Evolutionary conservation across 139 green algal genomes (phyloP).

Genomic region (Ulvella scutata): DNA sequence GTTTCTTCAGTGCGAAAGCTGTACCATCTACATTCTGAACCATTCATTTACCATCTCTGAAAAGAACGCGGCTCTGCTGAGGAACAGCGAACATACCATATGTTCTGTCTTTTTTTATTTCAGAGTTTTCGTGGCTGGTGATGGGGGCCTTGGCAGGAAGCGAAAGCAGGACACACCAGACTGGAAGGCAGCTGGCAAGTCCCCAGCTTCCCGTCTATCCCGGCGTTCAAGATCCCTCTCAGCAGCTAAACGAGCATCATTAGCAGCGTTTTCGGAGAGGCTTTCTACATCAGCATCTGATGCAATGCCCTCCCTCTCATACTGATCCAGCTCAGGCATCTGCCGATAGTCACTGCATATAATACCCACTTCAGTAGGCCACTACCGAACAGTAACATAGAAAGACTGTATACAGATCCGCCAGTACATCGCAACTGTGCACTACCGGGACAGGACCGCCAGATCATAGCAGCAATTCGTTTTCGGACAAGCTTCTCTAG

Average conservation of each 20-base stretch:
- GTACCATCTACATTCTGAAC: too few relatives aligned
- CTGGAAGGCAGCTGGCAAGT: conserved; percentile 41
- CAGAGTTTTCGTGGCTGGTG: too few relatives aligned
- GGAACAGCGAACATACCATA: too few relatives aligned
- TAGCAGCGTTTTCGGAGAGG: conserved; percentile 9
- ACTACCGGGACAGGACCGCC: neutral
- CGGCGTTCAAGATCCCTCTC: conserved; percentile 57
- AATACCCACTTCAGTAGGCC: neutral
- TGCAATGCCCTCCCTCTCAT: conserved; percentile 73
- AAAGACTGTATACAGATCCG: neutral
- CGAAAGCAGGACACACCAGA: too few relatives aligned
- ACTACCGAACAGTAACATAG: neutral
- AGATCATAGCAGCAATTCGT: neutral
- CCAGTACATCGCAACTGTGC: neutral
- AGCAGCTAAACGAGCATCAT: conserved; percentile 43
- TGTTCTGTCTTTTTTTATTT: too few relatives aligned
- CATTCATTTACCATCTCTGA: too few relatives aligned
- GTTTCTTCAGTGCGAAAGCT: too few relatives aligned
- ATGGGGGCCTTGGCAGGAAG: too few relatives aligned
- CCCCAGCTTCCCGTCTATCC: conserved; percentile 24
- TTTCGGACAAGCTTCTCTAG: neutral
- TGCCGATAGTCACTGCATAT: conserved; percentile 78
- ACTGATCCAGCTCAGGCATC: conserved; percentile 70
- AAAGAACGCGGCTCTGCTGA: neutral
- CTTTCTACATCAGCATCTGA: conserved; percentile 43